Conservation (phyloP, 2,329 filamentous ascomycete species). For the Onygenales sp. region DNA sequence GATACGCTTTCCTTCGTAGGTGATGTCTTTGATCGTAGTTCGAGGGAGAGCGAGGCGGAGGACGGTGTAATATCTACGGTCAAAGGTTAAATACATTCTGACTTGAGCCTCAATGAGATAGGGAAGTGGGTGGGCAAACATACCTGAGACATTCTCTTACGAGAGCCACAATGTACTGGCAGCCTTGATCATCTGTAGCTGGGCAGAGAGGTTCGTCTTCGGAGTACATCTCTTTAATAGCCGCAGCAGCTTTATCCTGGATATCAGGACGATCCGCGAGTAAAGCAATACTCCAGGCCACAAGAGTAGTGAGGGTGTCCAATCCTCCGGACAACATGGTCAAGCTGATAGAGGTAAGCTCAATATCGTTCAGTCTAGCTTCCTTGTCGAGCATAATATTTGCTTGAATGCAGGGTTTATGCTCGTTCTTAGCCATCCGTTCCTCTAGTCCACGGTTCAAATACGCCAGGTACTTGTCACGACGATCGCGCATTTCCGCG, state of each 20-base stretch:
- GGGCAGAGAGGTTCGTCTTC: slow-evolving; percentile 49
- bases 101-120: not conserved
- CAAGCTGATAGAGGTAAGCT: slow-evolving; percentile 55
- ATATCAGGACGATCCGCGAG: slow-evolving; percentile 52
- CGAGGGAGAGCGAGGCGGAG: slow-evolving; percentile 54
- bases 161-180: slow-evolving; percentile 53
- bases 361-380: slow-evolving; percentile 51
- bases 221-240: slow-evolving; percentile 47
- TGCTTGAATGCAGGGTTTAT: slow-evolving; percentile 57
- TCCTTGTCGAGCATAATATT: slow-evolving; percentile 58
- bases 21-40: slow-evolving; percentile 50
- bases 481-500: slow-evolving; percentile 48
- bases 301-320: slow-evolving; percentile 56
- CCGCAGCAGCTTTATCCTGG: slow-evolving; percentile 49
- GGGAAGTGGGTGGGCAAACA: not conserved
- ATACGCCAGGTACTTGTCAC: slow-evolving; percentile 50
- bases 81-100: slow-evolving; percentile 5
- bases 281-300: slow-evolving; percentile 56
- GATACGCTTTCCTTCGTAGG: slow-evolving; percentile 48
- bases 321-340: slow-evolving; percentile 61
- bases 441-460: slow-evolving; percentile 52
- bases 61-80: slow-evolving; percentile 49
- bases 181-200: slow-evolving; percentile 53
- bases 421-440: slow-evolving; percentile 50
- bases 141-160: slow-evolving; percentile 52